Base-by-base conservation (phyloP, 116 monocot species). In the Cymodocea nodosa region DNA sequence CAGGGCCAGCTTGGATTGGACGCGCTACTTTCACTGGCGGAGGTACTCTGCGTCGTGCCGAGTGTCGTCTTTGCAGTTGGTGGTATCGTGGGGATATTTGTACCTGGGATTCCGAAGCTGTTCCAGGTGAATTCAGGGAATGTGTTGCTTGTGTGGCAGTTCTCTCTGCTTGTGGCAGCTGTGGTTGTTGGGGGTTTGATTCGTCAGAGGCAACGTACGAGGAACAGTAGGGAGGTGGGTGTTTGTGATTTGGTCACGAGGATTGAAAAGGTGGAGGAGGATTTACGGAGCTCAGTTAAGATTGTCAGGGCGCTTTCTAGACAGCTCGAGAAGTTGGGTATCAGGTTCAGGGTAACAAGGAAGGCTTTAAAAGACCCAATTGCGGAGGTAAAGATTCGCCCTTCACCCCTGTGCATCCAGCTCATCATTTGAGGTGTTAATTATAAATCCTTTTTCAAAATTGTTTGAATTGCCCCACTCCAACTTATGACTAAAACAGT, bases 301-400 rank as follows among this genome's bases (percentile, higher is more conserved):
- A 78, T 85, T 23, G 53, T 83, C 69, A 58, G 76, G 13, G 73
- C 80, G 51, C 78, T 95, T 35, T 87, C 95, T 6, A 82, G 79
- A 68, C 87, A 85, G 35, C 87, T 95, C 34, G 95, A 95, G 87
- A 95, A 90, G 83, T 81, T 95, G 51, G 79, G 85, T 6, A 83
- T 87, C 66, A 82, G 90, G 79, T 90, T 95, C 75, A 76, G 95
- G 65, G 78, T 95, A 23, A 83, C 83, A 13, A 85, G 84, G 72
- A 90, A 81, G 78, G 24, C 95, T 18, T 65, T 95, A 65, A 85
- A 90, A 70, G 87, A 95, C 48, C 90, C 95, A 10, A 87, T 95
- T 55, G 39, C 81, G 23, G 87, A 90, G 87, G 95, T 95, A 66
- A 74, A 30, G 5, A 53, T 16, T 53, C 9, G 44, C 44, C 44